Evolutionary conservation across 2,329 filamentous ascomycete genomes (phyloP).

Genomic region (Xylaria sp.): DNA sequence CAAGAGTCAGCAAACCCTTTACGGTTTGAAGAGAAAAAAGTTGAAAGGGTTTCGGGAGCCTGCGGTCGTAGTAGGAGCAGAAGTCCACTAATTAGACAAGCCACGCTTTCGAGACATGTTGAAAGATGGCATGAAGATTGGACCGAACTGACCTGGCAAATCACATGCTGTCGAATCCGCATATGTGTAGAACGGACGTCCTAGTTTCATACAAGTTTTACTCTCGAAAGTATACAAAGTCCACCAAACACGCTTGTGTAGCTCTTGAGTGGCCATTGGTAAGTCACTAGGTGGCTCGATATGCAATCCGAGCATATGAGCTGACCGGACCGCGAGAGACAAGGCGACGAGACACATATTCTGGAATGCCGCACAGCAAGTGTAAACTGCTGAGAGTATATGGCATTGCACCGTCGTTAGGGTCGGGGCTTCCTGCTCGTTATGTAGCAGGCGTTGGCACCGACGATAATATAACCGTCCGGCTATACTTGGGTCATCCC

Average conservation of each 20-base stretch:
- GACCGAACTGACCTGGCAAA: constrained; percentile 45
- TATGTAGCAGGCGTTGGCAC: constrained; percentile 56
- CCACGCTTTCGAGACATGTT: background rate
- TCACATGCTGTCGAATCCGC: constrained; percentile 51
- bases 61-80: background rate
- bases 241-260: constrained; percentile 65
- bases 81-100: background rate
- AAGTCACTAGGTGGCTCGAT: constrained; percentile 59
- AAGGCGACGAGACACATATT: constrained; percentile 59
- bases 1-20: background rate
- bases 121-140: background rate
- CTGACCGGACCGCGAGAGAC: constrained; percentile 57
- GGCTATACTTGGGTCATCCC: constrained; percentile 55
- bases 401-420: constrained; percentile 62
- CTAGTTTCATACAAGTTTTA: constrained; percentile 60
- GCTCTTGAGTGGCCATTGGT: constrained; percentile 37
- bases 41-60: background rate
- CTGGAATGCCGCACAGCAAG: constrained; percentile 60
- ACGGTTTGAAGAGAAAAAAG: background rate
- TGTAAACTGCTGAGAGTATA: constrained; percentile 57
- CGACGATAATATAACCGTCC: constrained; percentile 61
- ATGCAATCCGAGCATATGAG: constrained; percentile 61
- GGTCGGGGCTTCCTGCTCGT: constrained; percentile 60
- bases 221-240: constrained; percentile 60
- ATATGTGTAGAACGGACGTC: constrained; percentile 56